Evolutionary conservation across 495 filamentous ascomycete genomes (phyloP).

Genomic region (Platismatia glauca): DNA sequence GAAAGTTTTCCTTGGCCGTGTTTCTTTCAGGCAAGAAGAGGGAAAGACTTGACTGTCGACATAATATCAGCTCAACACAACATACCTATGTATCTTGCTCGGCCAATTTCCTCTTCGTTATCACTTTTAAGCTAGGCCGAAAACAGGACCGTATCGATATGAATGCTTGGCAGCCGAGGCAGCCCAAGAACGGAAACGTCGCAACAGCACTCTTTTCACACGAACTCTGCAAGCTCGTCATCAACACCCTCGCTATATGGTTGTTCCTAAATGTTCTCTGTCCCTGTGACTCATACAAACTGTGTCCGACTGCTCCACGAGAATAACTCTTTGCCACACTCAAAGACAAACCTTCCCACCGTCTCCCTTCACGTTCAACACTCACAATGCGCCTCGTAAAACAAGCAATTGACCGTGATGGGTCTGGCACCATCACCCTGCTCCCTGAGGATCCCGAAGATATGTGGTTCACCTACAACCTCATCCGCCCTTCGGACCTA

Average conservation of each 20-base stretch:
- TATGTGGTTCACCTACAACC: conserved; percentile 98
- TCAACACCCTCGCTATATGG: no score
- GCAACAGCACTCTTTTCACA: no score
- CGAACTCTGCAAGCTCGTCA: background rate
- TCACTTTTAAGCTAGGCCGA: no score
- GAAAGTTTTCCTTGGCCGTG: no score
- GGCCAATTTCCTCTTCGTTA: no score
- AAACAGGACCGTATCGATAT: no score
- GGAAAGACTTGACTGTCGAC: no score
- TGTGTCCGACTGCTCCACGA: background rate
- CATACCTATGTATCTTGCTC: no score
- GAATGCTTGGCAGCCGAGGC: background rate
- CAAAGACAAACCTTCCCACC: background rate
- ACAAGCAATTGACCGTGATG: conserved; percentile 63
- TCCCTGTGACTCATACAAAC: background rate
- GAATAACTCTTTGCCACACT: background rate
- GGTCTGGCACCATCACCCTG: conserved; percentile 70
- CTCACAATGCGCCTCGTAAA: conserved; percentile 58
- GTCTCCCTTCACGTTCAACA: background rate
- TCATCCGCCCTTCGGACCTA: conserved; percentile 71
- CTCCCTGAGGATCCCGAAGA: conserved; percentile 90
- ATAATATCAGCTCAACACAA: no score
- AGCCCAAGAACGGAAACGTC: no score
- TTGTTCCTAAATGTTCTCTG: background rate
- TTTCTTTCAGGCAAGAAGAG: no score